Conservation (phyloP, 176 grass and related monocot species). For the Carex cristatella region DNA sequence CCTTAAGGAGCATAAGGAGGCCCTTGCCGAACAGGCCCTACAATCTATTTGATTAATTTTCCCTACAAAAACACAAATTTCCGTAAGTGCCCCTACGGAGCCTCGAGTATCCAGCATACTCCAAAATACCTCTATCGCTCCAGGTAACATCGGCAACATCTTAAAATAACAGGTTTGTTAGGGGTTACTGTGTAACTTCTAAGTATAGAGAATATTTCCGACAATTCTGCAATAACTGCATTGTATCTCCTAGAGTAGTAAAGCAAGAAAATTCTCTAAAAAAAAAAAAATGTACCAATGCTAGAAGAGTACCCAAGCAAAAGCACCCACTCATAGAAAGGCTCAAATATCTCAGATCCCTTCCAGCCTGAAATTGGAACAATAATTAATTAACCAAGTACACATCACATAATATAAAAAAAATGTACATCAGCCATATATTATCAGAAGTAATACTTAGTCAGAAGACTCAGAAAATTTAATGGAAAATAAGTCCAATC, state of each 20-base stretch:
- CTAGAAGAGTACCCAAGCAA: conserved; percentile 48
- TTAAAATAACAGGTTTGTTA: neutral
- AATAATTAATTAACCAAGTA: neutral
- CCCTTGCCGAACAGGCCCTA: neutral
- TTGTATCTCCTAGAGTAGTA: neutral
- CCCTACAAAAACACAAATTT: conserved; percentile 5
- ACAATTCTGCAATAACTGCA: neutral
- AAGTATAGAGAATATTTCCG: neutral
- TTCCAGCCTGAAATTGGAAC: conserved; percentile 62
- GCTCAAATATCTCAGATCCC: conserved; percentile 86
- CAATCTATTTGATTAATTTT: neutral
- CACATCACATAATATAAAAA: neutral
- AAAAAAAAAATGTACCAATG: conserved; percentile 43
- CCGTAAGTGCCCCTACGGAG: neutral
- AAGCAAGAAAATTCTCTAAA: neutral
- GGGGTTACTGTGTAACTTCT: neutral
- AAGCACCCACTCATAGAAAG: conserved; percentile 86
- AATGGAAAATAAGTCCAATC: neutral
- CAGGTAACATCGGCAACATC: too few relatives aligned
- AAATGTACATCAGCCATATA: neutral
- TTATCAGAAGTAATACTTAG: neutral
- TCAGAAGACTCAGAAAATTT: neutral
- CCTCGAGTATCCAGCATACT: neutral
- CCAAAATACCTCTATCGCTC: neutral
- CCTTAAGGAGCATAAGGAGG: too few relatives aligned